phyloP scores from a whole-genome alignment of 805 yeast species.

The Yarrowia sp. region DNA sequence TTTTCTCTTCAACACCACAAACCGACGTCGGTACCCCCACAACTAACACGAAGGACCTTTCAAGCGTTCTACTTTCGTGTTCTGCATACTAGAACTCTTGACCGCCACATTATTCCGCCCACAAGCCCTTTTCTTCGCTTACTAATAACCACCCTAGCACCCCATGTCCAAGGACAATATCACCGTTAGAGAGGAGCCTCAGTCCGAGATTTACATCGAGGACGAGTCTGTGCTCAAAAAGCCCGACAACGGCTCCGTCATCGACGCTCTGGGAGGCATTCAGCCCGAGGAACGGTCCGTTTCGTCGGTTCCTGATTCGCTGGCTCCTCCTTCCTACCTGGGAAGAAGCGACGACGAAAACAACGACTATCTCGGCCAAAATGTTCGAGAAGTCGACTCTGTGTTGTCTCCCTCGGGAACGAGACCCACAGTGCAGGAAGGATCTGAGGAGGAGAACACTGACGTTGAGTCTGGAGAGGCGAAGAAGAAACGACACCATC shows the following conservation, averaged over 20 bases:
- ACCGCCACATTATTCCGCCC: neutral
- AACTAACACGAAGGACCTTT: slow-evolving; percentile 43
- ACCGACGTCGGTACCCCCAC: slow-evolving; percentile 5
- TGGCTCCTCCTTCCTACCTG: slow-evolving; percentile 6
- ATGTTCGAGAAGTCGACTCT: slow-evolving; percentile 14
- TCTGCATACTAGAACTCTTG: slow-evolving; percentile 43
- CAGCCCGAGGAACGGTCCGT: neutral
- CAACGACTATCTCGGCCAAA: slow-evolving; percentile 11
- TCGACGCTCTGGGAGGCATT: slow-evolving; percentile 2
- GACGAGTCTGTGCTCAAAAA: slow-evolving; percentile 9
- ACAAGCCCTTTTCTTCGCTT: neutral
- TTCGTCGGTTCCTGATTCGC: neutral
- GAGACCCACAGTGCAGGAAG: neutral
- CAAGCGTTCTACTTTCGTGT: slow-evolving; percentile 47
- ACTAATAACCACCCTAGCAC: slow-evolving; percentile 17
- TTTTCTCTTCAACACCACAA: slow-evolving; percentile 3
- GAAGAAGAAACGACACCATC: slow-evolving; percentile 11
- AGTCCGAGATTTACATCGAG: neutral
- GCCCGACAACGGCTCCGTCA: neutral
- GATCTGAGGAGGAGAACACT: neutral
- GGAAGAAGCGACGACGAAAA: slow-evolving; percentile 2
- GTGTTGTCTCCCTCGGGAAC: neutral
- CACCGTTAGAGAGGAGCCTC: slow-evolving; percentile 20
- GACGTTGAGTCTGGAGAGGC: slow-evolving; percentile 1
- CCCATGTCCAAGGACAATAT: slow-evolving; percentile 19